Base-by-base conservation (phyloP, 2,329 filamentous ascomycete genomes). In the Grosmannia serpens region DNA sequence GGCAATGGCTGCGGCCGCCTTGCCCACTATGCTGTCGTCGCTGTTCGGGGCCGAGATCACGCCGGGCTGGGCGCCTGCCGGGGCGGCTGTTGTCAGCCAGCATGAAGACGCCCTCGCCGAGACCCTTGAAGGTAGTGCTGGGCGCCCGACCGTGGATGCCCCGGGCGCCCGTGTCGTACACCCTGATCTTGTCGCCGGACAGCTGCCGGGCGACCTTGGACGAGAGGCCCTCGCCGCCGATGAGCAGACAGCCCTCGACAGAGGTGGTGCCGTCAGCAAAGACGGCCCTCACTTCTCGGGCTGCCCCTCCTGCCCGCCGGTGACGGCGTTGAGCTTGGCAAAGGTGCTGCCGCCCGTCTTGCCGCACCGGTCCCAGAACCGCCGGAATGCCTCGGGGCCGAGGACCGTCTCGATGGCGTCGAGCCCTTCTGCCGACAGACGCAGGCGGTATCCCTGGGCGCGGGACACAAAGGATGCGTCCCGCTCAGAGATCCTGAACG, bases 121-220 rank as follows among this genome's bases (percentile, higher is more conserved):
- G 71, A 0, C 68, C 75, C 60, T 78, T 80, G 72, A 86, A 87
- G 0, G 83, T 82, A 0, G 77, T 75, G 0, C 77, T 82, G 0
- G 82, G 81, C 9, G 84, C 82, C 66, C 86, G 82, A 0, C 84
- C 84, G 63, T 87, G 84, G 27, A 87, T 85, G 1, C 83, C 82
- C 53, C 83, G 70, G 0, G 83, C 79, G 3, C 83, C 83, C 0
- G 82, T 81, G 63, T 87, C 84, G 65, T 79, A 86, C 5, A 83
- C 77, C 67, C 84, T 85, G 52, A 86, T 67, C 54, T 70, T 76
- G 1, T 81, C 82, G 4, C 71, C 71, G 0, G 80, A 83, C 4
- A 86, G 70, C 68, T 87, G 83, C 63, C 75, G 78, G 0, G 82
- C 81, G 15, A 86, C 74, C 55, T 74, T 74, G 10, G 82, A 85